phyloP scores from a whole-genome alignment of 768 basidiomycete genomes.

The Sarcodon sp. region DNA sequence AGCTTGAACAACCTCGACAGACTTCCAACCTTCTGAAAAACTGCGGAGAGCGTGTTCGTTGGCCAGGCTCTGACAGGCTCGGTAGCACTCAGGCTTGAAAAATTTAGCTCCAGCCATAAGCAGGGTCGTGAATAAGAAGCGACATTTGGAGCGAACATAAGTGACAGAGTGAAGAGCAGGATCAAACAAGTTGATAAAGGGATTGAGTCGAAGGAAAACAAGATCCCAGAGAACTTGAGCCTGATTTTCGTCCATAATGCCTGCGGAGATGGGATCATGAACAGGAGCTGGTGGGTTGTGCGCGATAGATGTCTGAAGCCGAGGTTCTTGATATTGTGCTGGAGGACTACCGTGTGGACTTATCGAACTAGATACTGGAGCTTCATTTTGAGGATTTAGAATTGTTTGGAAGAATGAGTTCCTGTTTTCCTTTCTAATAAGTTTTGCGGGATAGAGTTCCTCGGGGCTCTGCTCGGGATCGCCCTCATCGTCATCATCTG shows the following conservation, averaged over 20 bases:
- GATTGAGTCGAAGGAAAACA: constrained; percentile 75
- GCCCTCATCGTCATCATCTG: constrained; percentile 50
- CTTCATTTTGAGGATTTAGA: constrained; percentile 54
- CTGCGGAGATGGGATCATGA: constrained; percentile 57
- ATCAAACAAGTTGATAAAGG: constrained; percentile 84
- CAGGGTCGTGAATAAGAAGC: constrained; percentile 76
- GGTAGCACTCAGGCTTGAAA: constrained; percentile 57
- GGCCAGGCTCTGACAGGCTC: constrained; percentile 57
- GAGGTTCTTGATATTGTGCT: constrained; percentile 17
- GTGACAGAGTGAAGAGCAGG: constrained; percentile 69
- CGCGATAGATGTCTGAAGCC: neutral
- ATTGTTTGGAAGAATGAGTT: constrained; percentile 81
- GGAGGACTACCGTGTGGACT: neutral
- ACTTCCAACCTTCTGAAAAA: constrained; percentile 67
- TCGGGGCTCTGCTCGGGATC: constrained; percentile 50
- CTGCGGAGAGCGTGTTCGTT: constrained; percentile 66
- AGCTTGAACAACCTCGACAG: constrained; percentile 81
- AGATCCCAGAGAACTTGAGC: constrained; percentile 65
- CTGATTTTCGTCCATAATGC: constrained; percentile 56
- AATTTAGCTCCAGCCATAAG: constrained; percentile 82
- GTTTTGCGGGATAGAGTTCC: constrained; percentile 56
- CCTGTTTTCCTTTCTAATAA: constrained; percentile 61
- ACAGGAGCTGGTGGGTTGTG: neutral
- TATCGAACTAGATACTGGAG: constrained; percentile 12
- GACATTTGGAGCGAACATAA: constrained; percentile 71